A percentile compares a stretch with the other conserved stretches of the same genome.
Evolutionary conservation across 495 filamentous ascomycete genomes (phyloP).

Genomic region (Trypethelium eluteriae): DNA sequence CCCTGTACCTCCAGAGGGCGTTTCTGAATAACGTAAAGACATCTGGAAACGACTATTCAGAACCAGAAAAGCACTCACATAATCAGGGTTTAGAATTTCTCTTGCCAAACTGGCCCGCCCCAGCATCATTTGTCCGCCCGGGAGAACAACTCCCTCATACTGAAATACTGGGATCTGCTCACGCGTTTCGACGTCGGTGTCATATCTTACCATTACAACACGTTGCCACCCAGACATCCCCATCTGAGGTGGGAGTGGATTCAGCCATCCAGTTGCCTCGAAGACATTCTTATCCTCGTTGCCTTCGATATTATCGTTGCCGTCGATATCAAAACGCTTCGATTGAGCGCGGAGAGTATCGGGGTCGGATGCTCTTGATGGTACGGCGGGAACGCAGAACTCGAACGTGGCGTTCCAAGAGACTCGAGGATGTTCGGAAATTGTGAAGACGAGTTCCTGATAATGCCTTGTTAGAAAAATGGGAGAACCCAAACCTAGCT

Average conservation of each 20-base stretch:
- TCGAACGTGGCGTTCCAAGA: too few relatives aligned
- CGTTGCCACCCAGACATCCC: conserved; percentile 36
- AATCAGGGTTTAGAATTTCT: too few relatives aligned
- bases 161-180: conserved; percentile 22
- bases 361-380: neutral
- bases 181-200: conserved; percentile 16
- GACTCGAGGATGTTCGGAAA: too few relatives aligned
- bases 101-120: conserved; percentile 19
- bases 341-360: neutral
- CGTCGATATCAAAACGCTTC: neutral
- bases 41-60: neutral
- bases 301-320: neutral
- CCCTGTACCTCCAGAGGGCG: too few relatives aligned
- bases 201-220: conserved; percentile 37
- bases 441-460: too few relatives aligned
- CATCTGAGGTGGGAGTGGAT: conserved; percentile 31
- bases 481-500: too few relatives aligned
- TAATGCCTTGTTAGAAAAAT: too few relatives aligned
- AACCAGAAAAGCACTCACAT: too few relatives aligned
- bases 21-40: too few relatives aligned
- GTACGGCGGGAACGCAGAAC: too few relatives aligned
- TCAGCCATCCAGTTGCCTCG: conserved; percentile 32
- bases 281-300: conserved; percentile 18
- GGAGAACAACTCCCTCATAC: conserved; percentile 39
- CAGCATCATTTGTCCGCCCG: conserved; percentile 35